Base-by-base conservation (phyloP, 73 alveolate genomes). In the Breviolum minutum region DNA sequence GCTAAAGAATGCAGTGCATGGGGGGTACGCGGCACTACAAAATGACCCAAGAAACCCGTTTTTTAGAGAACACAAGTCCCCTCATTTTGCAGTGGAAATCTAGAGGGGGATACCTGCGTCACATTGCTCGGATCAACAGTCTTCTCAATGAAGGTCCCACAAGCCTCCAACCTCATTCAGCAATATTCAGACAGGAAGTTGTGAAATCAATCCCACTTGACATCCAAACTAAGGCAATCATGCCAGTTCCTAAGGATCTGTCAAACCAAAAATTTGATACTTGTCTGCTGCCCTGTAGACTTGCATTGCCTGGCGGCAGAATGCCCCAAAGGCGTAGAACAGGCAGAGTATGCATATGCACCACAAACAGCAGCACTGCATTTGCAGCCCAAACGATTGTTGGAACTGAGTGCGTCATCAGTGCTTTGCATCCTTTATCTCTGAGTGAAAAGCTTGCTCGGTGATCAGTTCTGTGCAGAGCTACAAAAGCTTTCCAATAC, bases 271-370 rank as follows among this genome's bases (percentile, higher is more conserved):
- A n/a, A 91, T 91, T 79, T 91, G 97, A 87, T 91, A 91, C 77
- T 91, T 91, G 97, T 91, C 97, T 19, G 97, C 97, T 6, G 97
- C 97, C 84, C 97, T 61, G 87, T 91, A 91, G 88, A 91, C 97
- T 40, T 91, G 97, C 68, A 91, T 77, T 62, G 97, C 97, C 97
- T 91, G 97, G 95, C 95, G 8, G 20, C 54, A 40, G 54, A 40
- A 10, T 69, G 79, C 26, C 26, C 79, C 26, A 24, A 69, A 24
- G 26, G 27, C 79, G 79, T 69, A 24, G 26, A 19, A 24, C 19
- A 69, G 7, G 79, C 54, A 40, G 54, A 40, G 54, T 3, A 40
- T 40, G 54, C 54, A 40, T 40, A 40, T 40, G 54, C 54, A 2
- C 54, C 54, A 40, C 54, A 40, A 3, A 40, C 54, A 40, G 0